Evolutionary conservation across 805 yeast genomes (phyloP).

Genomic region (Saccharomyces kudriavzevii): DNA sequence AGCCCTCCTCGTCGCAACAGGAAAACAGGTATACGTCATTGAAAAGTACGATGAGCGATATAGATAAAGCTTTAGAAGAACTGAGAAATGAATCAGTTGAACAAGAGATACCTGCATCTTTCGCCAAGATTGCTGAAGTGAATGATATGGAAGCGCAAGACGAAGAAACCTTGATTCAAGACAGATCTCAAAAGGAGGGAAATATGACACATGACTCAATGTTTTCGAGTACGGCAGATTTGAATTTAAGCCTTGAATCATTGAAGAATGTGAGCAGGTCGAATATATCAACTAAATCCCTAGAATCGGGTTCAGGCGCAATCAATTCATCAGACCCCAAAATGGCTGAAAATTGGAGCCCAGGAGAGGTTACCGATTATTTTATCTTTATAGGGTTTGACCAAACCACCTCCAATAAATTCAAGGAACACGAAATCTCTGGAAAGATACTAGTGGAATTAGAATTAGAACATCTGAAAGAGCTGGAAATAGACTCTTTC

Average conservation of each 20-base stretch:
- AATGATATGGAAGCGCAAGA: slow-evolving; percentile 7
- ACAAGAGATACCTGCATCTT: neutral
- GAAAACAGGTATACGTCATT: neutral
- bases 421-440: slow-evolving; percentile 77
- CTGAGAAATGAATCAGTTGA: slow-evolving; percentile 32
- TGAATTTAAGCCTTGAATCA: slow-evolving; percentile 1
- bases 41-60: slow-evolving; percentile 54
- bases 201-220: slow-evolving; percentile 7
- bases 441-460: slow-evolving; percentile 80
- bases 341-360: slow-evolving; percentile 62
- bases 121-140: neutral
- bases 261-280: neutral
- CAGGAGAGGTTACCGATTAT: slow-evolving; percentile 73
- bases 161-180: neutral
- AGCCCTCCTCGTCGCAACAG: neutral
- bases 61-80: slow-evolving; percentile 64
- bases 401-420: slow-evolving; percentile 57
- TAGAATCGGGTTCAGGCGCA: neutral
- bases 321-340: slow-evolving; percentile 35
- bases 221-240: slow-evolving; percentile 8
- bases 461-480: slow-evolving; percentile 79
- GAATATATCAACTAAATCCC: neutral
- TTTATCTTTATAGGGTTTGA: slow-evolving; percentile 70
- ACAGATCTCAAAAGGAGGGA: neutral
- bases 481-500: slow-evolving; percentile 82